Evolutionary conservation across 176 grass and related monocot species (phyloP).

Genomic region (Bonia amplexicaulis): DNA sequence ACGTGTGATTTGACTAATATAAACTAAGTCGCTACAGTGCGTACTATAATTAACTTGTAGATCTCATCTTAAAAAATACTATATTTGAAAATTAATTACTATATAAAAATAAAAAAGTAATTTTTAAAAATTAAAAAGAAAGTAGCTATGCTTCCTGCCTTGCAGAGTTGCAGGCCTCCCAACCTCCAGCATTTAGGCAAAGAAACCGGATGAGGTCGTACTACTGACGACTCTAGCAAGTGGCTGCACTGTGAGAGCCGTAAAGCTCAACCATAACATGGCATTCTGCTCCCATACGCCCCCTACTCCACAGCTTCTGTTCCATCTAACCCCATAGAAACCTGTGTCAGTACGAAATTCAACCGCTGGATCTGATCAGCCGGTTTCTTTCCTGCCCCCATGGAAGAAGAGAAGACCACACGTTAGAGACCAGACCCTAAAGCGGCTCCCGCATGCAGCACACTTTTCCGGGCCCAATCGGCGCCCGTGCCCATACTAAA

Average conservation of each 20-base stretch:
- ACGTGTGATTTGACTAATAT: too few species aligned
- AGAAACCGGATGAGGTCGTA: neutral
- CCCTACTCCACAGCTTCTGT: neutral
- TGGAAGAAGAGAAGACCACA: neutral
- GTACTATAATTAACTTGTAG: too few species aligned
- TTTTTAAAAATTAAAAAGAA: too few species aligned
- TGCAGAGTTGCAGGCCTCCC: neutral
- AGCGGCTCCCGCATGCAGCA: neutral
- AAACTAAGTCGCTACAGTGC: too few species aligned
- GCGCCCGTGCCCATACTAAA: slow-evolving; percentile 5
- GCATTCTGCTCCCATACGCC: neutral
- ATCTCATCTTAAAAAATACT: too few species aligned
- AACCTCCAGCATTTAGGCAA: neutral
- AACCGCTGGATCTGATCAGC: neutral
- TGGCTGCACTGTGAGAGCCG: neutral
- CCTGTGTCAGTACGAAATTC: neutral
- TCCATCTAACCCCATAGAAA: neutral
- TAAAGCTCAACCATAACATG: neutral
- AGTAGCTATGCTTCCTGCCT: too few species aligned
- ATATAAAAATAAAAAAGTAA: too few species aligned
- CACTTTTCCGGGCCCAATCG: slow-evolving; percentile 15
- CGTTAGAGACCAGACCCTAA: neutral
- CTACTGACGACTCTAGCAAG: too few species aligned
- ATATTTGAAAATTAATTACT: too few species aligned
- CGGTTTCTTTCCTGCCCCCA: neutral